A percentile compares a stretch with the other conserved stretches of the same genome.
phyloP scores from a whole-genome alignment of 164 flowering plant species.

The Litsea cubeba region DNA sequence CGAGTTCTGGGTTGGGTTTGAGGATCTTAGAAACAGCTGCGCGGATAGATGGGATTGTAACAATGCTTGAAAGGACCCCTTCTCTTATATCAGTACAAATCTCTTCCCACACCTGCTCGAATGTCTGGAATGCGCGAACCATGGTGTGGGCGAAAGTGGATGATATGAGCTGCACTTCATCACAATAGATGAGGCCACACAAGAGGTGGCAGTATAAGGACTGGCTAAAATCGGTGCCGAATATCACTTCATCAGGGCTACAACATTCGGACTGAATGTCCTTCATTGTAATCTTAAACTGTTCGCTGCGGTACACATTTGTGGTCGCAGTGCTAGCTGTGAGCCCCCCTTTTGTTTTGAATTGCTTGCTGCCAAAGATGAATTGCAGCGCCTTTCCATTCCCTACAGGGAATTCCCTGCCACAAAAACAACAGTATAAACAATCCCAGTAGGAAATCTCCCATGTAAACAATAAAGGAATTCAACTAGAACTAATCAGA shows the following conservation, averaged over 20 bases:
- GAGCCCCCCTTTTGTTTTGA: conserved; percentile 71
- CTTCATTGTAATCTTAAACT: conserved; percentile 56
- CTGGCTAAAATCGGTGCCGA: conserved; percentile 73
- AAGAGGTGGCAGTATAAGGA: conserved; percentile 83
- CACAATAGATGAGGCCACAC: conserved; percentile 62
- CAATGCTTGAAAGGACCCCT: conserved; percentile 45
- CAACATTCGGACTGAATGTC: conserved; percentile 56
- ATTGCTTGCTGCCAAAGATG: conserved; percentile 81
- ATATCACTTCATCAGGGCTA: conserved; percentile 93
- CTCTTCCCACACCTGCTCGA: conserved; percentile 81
- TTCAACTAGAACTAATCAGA: background rate
- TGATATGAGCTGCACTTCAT: conserved; percentile 59
- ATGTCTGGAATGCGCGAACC: conserved; percentile 67
- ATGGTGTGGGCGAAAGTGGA: conserved; percentile 87
- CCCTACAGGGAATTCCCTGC: conserved; percentile 71
- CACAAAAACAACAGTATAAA: background rate
- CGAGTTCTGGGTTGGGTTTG: conserved; percentile 66
- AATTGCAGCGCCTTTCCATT: conserved; percentile 78
- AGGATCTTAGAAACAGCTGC: conserved; percentile 65
- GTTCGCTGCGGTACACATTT: conserved; percentile 53
- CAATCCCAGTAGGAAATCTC: background rate
- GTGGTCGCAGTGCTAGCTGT: conserved; percentile 83
- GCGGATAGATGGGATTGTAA: conserved; percentile 61
- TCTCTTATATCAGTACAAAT: conserved; percentile 56
- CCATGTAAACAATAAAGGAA: background rate